Conservation (phyloP, 208 protist species). For the Trichomonas tenax region DNA sequence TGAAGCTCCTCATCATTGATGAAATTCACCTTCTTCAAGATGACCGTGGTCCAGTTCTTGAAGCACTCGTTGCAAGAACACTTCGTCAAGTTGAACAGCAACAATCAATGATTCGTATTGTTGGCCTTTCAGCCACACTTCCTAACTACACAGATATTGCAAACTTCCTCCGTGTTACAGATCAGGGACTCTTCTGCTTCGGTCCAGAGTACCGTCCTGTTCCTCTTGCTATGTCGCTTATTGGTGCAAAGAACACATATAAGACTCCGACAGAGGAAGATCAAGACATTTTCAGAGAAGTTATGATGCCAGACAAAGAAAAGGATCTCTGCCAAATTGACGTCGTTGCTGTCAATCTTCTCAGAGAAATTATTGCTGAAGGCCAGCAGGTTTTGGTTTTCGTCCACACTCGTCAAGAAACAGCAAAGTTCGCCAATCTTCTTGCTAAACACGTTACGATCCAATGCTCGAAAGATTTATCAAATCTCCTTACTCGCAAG, state of each 20-base stretch:
- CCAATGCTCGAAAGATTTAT: background rate
- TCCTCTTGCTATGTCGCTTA: slow-evolving; percentile 89
- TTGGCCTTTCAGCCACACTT: slow-evolving; percentile 95
- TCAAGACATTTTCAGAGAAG: background rate
- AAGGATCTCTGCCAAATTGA: slow-evolving; percentile 68
- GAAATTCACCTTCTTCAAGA: slow-evolving; percentile 98
- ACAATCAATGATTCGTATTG: slow-evolving; percentile 68
- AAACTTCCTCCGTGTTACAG: slow-evolving; percentile 81
- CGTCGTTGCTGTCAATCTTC: slow-evolving; percentile 85
- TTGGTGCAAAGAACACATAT: slow-evolving; percentile 80
- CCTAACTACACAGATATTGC: slow-evolving; percentile 98
- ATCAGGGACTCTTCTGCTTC: slow-evolving; percentile 56
- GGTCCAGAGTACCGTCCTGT: slow-evolving; percentile 65
- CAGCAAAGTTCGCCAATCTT: slow-evolving; percentile 71
- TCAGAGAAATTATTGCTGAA: slow-evolving; percentile 36
- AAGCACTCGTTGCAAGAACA: slow-evolving; percentile 91
- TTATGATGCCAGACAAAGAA: background rate
- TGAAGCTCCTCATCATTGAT: slow-evolving; percentile 83
- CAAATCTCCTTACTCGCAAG: slow-evolving; percentile 55
- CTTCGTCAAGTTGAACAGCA: slow-evolving; percentile 50
- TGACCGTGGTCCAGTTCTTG: slow-evolving; percentile 90
- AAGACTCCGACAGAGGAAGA: slow-evolving; percentile 56
- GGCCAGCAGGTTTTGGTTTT: slow-evolving; percentile 86
- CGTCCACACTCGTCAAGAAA: slow-evolving; percentile 96
- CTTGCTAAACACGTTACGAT: slow-evolving; percentile 37